Evolutionary conservation across 2,329 filamentous ascomycete genomes (phyloP).

Genomic region (Macrophomina pseudophaseolina): DNA sequence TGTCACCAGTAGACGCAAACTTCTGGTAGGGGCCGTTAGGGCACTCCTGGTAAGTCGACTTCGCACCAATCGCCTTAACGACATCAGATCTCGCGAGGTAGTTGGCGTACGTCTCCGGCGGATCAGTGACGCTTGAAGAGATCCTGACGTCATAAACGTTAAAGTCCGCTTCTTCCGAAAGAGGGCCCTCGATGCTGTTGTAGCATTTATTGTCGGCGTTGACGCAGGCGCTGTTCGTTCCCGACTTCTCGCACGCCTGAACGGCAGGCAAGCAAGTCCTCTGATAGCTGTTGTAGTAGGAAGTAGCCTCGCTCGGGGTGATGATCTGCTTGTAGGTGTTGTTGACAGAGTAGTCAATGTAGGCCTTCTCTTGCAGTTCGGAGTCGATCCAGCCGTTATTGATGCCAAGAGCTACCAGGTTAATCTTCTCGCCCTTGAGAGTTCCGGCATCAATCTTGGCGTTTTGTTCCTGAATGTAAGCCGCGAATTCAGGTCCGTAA

Average conservation of each 20-base stretch:
- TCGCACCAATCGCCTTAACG: conserved; percentile 49
- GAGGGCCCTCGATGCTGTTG: conserved; percentile 50
- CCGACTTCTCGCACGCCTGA: conserved; percentile 20
- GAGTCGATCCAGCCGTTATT: conserved; percentile 52
- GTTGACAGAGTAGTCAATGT: conserved; percentile 26
- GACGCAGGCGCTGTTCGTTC: conserved; percentile 24
- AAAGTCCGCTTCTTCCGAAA: conserved; percentile 21
- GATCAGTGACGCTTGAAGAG: conserved; percentile 4
- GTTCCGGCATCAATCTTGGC: not conserved
- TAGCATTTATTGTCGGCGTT: conserved; percentile 46
- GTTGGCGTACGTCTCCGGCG: conserved; percentile 31
- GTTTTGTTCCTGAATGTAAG: conserved; percentile 28
- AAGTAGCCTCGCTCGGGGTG: conserved; percentile 7
- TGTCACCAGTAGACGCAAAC: conserved; percentile 19
- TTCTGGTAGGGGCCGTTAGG: conserved; percentile 50
- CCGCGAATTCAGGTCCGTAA: conserved; percentile 25
- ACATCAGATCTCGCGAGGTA: conserved; percentile 61
- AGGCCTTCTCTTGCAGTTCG: conserved; percentile 27
- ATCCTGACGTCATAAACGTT: conserved; percentile 27
- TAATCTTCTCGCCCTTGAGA: conserved; percentile 27
- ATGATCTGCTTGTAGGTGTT: conserved; percentile 26
- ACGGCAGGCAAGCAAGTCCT: conserved; percentile 26
- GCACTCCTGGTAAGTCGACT: conserved; percentile 19
- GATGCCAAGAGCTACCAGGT: conserved; percentile 17
- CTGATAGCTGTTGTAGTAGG: conserved; percentile 22